Percentiles rank a stretch among this genome's conserved stretches.
Conservation (phyloP, 208 protist species). For the Leishmania turanica region DNA sequence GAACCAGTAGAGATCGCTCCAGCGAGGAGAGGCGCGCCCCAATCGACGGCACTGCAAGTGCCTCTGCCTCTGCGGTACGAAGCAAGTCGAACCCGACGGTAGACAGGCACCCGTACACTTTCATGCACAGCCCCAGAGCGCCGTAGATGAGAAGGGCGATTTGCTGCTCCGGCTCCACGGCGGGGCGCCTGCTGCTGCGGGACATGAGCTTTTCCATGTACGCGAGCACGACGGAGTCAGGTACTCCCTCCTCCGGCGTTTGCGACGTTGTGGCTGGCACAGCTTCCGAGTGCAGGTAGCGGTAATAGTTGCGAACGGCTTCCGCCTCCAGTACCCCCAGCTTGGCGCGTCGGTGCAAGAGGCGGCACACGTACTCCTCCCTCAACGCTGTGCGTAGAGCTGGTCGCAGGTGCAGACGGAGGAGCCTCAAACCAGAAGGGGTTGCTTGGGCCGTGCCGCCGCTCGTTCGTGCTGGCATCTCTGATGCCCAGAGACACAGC, state of each 20-base stretch:
- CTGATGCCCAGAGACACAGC: constrained; percentile 35
- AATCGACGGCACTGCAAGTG: constrained; percentile 13
- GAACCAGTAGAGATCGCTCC: constrained; percentile 64
- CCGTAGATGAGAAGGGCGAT: constrained; percentile 34
- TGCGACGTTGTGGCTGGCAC: not conserved
- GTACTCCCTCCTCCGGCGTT: constrained; percentile 3
- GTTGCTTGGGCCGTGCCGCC: not conserved
- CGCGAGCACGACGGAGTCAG: constrained; percentile 18
- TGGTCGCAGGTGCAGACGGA: constrained; percentile 34
- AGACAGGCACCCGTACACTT: constrained; percentile 71
- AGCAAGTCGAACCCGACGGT: constrained; percentile 49
- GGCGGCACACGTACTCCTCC: constrained; percentile 40
- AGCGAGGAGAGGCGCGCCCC: constrained; percentile 43
- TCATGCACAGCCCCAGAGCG: constrained; percentile 53
- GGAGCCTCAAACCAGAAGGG: constrained; percentile 29
- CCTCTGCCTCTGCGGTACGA: constrained; percentile 13
- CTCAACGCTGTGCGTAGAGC: constrained; percentile 28
- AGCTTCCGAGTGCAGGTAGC: constrained; percentile 23
- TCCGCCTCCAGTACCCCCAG: constrained; percentile 23
- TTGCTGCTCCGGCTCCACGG: constrained; percentile 21
- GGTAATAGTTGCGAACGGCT: constrained; percentile 36
- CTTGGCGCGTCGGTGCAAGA: constrained; percentile 33
- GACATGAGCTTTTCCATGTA: constrained; percentile 28
- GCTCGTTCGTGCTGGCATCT: constrained; percentile 10
- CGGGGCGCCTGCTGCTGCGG: constrained; percentile 1